These are phyloP conservation scores for Diaporthe humulicola DNA, from an alignment of 2,329 filamentous ascomycete genomes.

Conservation along the genomic window DNA sequence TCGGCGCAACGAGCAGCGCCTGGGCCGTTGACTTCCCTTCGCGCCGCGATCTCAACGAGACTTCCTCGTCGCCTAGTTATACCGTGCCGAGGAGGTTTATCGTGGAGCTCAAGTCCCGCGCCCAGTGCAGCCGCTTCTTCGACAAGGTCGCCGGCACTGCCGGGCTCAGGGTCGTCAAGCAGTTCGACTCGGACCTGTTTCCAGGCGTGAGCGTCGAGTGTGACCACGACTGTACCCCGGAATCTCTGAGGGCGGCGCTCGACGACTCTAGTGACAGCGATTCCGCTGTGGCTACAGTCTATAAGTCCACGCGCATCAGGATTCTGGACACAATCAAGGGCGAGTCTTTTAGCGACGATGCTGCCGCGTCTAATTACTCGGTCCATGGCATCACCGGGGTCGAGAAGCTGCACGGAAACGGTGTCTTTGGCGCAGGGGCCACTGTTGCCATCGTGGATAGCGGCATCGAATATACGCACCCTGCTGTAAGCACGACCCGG, in stretches of 20 bases:
- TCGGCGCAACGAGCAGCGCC: conserved; percentile 17
- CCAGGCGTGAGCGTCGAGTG: conserved; percentile 37
- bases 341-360: conserved; percentile 14
- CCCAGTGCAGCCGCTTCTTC: background rate
- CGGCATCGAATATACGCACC: conserved; percentile 42
- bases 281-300: background rate
- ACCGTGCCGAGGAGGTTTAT: conserved; percentile 1
- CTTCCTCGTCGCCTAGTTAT: background rate
- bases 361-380: conserved; percentile 41
- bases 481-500: conserved; percentile 33
- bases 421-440: conserved; percentile 41
- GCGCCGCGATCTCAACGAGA: conserved; percentile 15
- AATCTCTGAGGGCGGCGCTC: conserved; percentile 32
- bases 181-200: conserved; percentile 38
- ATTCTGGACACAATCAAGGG: conserved; percentile 28
- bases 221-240: conserved; percentile 27
- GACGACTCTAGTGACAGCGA: conserved; percentile 19
- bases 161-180: conserved; percentile 16
- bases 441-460: conserved; percentile 43
- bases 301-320: conserved; percentile 17
- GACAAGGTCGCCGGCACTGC: background rate
- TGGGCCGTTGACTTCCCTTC: conserved; percentile 15
- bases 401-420: conserved; percentile 41
- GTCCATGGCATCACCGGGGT: conserved; percentile 43
- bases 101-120: conserved; percentile 19